Evolutionary conservation across 1,284 basidiomycete species (phyloP).

Genomic region (Vanrija sp.): DNA sequence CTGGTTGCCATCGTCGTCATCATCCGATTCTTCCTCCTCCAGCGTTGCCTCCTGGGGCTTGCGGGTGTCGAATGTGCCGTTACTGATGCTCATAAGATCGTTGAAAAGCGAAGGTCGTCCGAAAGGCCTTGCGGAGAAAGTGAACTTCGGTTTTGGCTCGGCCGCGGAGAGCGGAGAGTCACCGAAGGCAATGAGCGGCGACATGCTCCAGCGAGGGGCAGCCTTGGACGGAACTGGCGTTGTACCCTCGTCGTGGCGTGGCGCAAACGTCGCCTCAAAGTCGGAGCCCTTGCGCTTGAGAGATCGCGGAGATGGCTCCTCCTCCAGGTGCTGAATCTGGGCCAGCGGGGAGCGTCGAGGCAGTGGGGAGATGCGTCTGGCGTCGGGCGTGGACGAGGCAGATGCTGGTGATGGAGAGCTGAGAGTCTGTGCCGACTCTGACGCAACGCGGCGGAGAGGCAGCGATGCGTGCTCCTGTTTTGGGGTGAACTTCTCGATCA

Average conservation of each 20-base stretch:
- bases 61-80: background rate
- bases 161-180: constrained; percentile 7
- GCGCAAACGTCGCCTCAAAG: background rate
- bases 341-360: constrained; percentile 3
- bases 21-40: constrained; percentile 2
- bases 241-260: background rate
- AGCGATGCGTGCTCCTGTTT: background rate
- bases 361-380: constrained; percentile 9
- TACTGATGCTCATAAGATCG: constrained; percentile 10
- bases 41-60: background rate
- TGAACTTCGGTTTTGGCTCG: background rate
- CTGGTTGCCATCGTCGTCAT: constrained; percentile 1
- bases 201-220: background rate
- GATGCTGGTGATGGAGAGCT: background rate
- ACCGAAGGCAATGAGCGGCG: constrained; percentile 16
- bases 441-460: background rate
- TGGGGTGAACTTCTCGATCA: constrained; percentile 7
- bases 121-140: constrained; percentile 2
- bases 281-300: constrained; percentile 17
- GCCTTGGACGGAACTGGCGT: background rate
- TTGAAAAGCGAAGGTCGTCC: background rate
- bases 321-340: background rate
- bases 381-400: background rate
- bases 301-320: background rate
- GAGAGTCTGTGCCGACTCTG: too few species aligned